Evolutionary conservation across 805 yeast genomes (phyloP), one percentile per base, ranked within the genome.

Genomic region (Blastobotrys terrestris): DNA sequence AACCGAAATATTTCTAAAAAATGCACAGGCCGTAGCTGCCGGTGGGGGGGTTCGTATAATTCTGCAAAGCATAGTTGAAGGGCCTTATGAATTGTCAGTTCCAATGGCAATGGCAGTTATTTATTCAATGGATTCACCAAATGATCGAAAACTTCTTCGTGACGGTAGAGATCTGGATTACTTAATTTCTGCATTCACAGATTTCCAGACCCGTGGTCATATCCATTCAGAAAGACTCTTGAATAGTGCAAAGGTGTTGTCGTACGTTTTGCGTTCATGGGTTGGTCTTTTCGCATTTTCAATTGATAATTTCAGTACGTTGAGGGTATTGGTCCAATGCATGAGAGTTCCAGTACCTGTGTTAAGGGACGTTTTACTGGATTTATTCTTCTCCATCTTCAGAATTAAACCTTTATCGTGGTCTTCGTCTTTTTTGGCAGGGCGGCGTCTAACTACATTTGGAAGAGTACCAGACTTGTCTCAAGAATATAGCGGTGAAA

Each of bases 281-380:
- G 75, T 85, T 11, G 99, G 99, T 0, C 62, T 90, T 8, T 75
- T 84, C 55, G 78, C 84, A 14, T 78, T 84, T 59, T 76, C 85
- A 0, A 73, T 77, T 52, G 72, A 83, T 57, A 69, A 80, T 54
- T 83, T 80, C 56, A 70, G 72, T 52, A 76, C 84, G 7, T 63
- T 91, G 19, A 72, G 70, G 43, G 79, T 80, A 50, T 69, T 91
- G 26, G 68, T 91, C 2, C 67, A 74, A 44, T 84, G 90, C 63
- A 70, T 94, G 44, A 67, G 72, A n/a, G 74, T 77, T 50, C 81
- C 81, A n/a, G 77, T 80, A 8, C 73, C 80, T 1, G 65, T 74
- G 1, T 55, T 68, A 20, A 78, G 87, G 42, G 83, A 79, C 39
- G 78, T 81, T 26, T 64, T 91, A 15, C 70, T 92, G 58, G 95